Base-by-base conservation (phyloP, 2,329 filamentous ascomycete species). In the Cadophora malorum region DNA sequence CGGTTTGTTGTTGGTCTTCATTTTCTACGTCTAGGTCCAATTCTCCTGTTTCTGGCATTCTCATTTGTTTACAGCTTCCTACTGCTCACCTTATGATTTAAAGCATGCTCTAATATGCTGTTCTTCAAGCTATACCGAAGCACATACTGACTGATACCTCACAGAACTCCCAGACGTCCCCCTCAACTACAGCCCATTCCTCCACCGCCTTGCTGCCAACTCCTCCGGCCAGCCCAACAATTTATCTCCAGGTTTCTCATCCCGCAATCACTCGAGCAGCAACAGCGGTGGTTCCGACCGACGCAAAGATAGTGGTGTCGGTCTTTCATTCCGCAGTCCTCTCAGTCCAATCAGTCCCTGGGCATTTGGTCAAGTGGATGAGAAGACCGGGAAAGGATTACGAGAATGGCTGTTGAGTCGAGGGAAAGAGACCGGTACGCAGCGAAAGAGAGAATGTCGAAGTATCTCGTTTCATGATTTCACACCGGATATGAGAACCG, bases 381-480 rank as follows among this genome's bases (percentile, higher is more conserved):
- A 66, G 8, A 21, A 67, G 1, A 77, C 73, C 0, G 76, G 76
- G 1, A 67, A 70, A 21, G 75, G 76, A 25, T 62, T 77, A 33
- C 63, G 75, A 55, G 69, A 73, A 41, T 76, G 71, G 58, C 59
- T 78, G 5, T n/a, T 75, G 21, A 33, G 47, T 12, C 69, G 70
- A n/a, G 72, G 72, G 0, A 66, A 67, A 56, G 68, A 73, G 4
- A 55, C 53, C 1, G 69, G 73, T 12, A 55, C 45, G 6, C 64
- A 69, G 28, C 55, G 47, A 12, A 74, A 71, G 66, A 52, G 45
- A 12, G 69, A 70, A 28, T 76, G 72, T 23, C 69, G 61, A 3
- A 74, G 70, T 49, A 72, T 78, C 12, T 66, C 68, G 0, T 74
- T 78, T 16, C 71, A 74, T 65, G 75, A 78, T 67, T 71, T 74